Percentiles rank a stretch among this genome's conserved stretches.
These are phyloP conservation scores for Dryas octopetala DNA, from an alignment of 306 rosid genomes.

Conservation along the genomic window DNA sequence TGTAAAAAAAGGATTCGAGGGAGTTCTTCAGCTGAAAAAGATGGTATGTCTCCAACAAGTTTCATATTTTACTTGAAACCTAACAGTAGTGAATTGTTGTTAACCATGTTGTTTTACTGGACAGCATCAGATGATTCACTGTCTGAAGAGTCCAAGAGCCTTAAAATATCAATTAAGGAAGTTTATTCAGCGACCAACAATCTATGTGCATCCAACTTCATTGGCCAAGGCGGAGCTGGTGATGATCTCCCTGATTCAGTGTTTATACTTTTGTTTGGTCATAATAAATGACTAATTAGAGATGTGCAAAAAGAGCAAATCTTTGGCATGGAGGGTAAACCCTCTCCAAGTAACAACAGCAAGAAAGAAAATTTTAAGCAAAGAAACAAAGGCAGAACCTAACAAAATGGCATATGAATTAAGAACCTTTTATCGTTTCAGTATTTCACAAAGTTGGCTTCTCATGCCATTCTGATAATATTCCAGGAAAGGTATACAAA, in stretches of 20 bases:
- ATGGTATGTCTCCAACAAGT: conserved; percentile 25
- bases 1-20: conserved; percentile 24
- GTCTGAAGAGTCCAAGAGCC: conserved; percentile 33
- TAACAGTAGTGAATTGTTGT: not conserved
- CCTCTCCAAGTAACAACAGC: no score
- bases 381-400: not conserved
- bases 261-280: not conserved
- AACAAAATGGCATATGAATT: not conserved
- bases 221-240: conserved; percentile 75
- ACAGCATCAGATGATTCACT: conserved; percentile 25
- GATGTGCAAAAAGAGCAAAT: not conserved
- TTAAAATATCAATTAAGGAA: conserved; percentile 42
- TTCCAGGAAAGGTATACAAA: conserved; percentile 57
- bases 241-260: conserved; percentile 6
- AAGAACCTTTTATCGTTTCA: not conserved
- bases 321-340: not conserved
- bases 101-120: conserved; percentile 20
- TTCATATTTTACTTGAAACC: not conserved
- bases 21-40: not conserved
- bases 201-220: conserved; percentile 43
- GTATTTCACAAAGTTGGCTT: not conserved
- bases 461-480: conserved; percentile 8
- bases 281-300: not conserved
- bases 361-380: not conserved
- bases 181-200: conserved; percentile 48